A percentile compares a stretch with the other conserved stretches of the same genome.
phyloP scores from a whole-genome alignment of 257 asterid species.

The Handroanthus guayacan region DNA sequence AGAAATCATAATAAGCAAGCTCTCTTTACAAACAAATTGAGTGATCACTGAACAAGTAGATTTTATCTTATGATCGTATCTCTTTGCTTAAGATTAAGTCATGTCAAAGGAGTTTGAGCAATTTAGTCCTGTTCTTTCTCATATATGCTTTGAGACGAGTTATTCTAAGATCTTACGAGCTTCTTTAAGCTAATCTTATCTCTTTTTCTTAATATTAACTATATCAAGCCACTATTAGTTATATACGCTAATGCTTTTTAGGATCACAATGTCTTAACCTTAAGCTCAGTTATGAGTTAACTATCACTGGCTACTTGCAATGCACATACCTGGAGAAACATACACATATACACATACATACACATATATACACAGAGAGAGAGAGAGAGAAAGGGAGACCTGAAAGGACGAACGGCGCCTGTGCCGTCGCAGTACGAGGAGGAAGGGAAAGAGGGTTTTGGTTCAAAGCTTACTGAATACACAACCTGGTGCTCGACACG shows the following conservation, averaged over 20 bases:
- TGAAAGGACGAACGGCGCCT: slow-evolving; percentile 37
- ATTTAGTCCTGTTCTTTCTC: no score
- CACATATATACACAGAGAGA: background rate
- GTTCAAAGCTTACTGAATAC: slow-evolving; percentile 23
- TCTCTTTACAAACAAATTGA: slow-evolving; percentile 6
- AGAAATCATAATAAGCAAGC: slow-evolving; percentile 15
- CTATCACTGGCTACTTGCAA: background rate
- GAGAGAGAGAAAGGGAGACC: slow-evolving; percentile 35
- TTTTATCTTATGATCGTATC: background rate
- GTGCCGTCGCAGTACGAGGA: slow-evolving; percentile 20
- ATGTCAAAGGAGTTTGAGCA: no score
- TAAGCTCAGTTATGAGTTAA: background rate
- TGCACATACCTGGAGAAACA: background rate
- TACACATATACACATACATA: no score
- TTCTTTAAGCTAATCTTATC: no score
- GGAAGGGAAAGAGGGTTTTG: slow-evolving; percentile 39
- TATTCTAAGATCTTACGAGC: no score
- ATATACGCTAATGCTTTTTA: background rate
- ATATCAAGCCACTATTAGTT: background rate
- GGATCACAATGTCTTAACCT: slow-evolving; percentile 13
- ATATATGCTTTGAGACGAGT: no score
- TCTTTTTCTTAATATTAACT: no score
- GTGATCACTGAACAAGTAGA: background rate
- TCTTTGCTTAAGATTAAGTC: background rate
- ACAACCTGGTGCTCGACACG: slow-evolving; percentile 9